phyloP scores from a whole-genome alignment of 2,329 filamentous ascomycete species.

The Fusarium chlamydosporum region DNA sequence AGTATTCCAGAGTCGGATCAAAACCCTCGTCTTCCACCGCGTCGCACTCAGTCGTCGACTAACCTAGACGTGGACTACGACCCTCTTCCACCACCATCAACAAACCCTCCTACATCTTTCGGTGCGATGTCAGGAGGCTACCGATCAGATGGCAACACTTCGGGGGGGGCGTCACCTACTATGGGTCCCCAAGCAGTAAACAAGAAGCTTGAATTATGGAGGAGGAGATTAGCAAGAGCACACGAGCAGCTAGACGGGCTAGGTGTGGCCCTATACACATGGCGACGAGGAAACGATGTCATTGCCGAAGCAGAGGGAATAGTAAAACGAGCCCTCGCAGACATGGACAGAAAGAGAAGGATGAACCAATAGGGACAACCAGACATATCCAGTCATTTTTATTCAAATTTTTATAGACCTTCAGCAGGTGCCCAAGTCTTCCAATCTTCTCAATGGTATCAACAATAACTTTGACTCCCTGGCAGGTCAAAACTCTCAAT shows the following conservation, averaged over 20 bases:
- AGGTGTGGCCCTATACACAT: constrained; percentile 78
- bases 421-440: too few species aligned
- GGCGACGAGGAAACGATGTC: constrained; percentile 80
- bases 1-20: constrained; percentile 42
- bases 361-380: constrained; percentile 19
- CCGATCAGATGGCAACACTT: constrained; percentile 54
- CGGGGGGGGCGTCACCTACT: constrained; percentile 54
- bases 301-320: constrained; percentile 75
- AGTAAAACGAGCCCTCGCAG: constrained; percentile 68
- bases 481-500: too few species aligned
- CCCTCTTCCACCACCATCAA: constrained; percentile 55
- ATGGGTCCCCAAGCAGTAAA: constrained; percentile 61
- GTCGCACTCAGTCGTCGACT: constrained; percentile 53
- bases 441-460: too few species aligned
- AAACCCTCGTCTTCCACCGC: constrained; percentile 52
- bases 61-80: constrained; percentile 62
- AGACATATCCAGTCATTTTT: constrained; percentile 16
- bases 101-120: constrained; percentile 42
- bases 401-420: too few species aligned
- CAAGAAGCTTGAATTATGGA: constrained; percentile 82
- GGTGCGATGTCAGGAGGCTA: constrained; percentile 49
- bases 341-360: constrained; percentile 55
- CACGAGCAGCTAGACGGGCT: constrained; percentile 72
- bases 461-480: too few species aligned
- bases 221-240: constrained; percentile 74